These are phyloP conservation scores for Lasiodiplodia gonubiensis DNA, from an alignment of 2,329 filamentous ascomycete genomes.

Conservation along the genomic window DNA sequence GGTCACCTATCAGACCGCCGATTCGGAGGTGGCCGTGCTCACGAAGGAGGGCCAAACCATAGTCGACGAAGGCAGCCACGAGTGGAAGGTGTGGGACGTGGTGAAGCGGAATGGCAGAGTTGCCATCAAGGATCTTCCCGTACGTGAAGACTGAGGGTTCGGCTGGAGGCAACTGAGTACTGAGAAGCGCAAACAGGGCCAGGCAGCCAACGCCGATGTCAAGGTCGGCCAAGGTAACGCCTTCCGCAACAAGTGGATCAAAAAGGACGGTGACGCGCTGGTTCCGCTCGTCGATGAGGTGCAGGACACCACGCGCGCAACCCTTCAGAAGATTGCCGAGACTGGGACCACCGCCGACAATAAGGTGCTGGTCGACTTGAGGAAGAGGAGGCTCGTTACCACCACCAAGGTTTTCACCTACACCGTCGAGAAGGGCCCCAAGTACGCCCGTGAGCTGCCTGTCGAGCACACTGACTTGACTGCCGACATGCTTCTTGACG, in stretches of 20 bases:
- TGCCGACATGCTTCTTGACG: conserved; percentile 85
- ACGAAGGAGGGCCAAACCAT: conserved; percentile 85
- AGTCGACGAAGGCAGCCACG: conserved; percentile 55
- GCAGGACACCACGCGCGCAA: conserved; percentile 76
- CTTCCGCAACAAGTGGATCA: conserved; percentile 76
- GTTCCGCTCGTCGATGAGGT: conserved; percentile 71
- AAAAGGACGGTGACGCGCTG: conserved; percentile 64
- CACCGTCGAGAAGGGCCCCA: conserved; percentile 80
- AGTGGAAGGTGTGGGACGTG: conserved; percentile 58
- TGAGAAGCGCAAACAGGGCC: conserved; percentile 58
- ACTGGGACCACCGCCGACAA: conserved; percentile 72
- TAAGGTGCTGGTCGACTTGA: conserved; percentile 80
- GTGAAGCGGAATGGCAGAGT: conserved; percentile 53
- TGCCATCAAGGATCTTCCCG: conserved; percentile 54
- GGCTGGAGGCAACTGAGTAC: conserved; percentile 3
- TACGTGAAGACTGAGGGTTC: conserved; percentile 36
- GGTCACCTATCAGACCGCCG: conserved; percentile 83
- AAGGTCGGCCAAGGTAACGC: conserved; percentile 94
- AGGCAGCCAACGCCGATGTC: conserved; percentile 62
- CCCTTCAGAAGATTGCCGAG: conserved; percentile 74
- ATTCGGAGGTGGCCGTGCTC: conserved; percentile 76
- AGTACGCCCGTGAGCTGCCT: conserved; percentile 85
- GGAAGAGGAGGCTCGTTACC: conserved; percentile 88
- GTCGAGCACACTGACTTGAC: conserved; percentile 97
- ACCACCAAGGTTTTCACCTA: conserved; percentile 86